These are phyloP conservation scores for Pythium sukuiense DNA, from an alignment of 352 stramenopile species.

Conservation along the genomic window DNA sequence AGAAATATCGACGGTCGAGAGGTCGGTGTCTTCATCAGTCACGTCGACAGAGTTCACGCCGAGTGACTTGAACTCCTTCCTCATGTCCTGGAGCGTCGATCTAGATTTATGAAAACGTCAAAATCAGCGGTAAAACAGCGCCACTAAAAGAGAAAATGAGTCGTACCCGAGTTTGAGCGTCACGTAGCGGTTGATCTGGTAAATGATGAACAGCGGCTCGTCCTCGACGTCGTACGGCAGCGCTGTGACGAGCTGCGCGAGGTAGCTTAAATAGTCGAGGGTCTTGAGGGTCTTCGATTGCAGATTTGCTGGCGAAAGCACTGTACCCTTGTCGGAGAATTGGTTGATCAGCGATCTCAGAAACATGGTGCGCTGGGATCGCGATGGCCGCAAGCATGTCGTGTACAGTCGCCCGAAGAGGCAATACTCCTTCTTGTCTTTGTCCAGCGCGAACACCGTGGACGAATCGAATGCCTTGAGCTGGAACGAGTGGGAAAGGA, in stretches of 20 bases:
- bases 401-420: slow-evolving; percentile 74
- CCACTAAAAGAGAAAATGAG: background rate
- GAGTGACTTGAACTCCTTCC: slow-evolving; percentile 42
- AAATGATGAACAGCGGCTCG: slow-evolving; percentile 86
- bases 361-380: slow-evolving; percentile 55
- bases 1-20: slow-evolving; percentile 41
- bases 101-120: slow-evolving; percentile 26
- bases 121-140: background rate
- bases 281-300: slow-evolving; percentile 23
- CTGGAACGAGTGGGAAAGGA: slow-evolving; percentile 68
- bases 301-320: slow-evolving; percentile 36
- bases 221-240: slow-evolving; percentile 83
- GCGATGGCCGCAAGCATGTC: slow-evolving; percentile 48
- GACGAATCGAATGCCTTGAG: slow-evolving; percentile 48
- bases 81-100: slow-evolving; percentile 52
- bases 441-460: slow-evolving; percentile 55
- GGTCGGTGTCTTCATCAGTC: slow-evolving; percentile 54
- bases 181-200: slow-evolving; percentile 81
- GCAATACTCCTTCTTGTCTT: slow-evolving; percentile 71
- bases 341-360: slow-evolving; percentile 68
- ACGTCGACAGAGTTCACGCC: slow-evolving; percentile 35
- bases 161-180: slow-evolving; percentile 80
- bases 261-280: slow-evolving; percentile 77
- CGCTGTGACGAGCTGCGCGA: slow-evolving; percentile 62
- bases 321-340: slow-evolving; percentile 56